phyloP scores from a whole-genome alignment of 2,329 filamentous ascomycete species.

The Pseudogymnoascus sp. region DNA sequence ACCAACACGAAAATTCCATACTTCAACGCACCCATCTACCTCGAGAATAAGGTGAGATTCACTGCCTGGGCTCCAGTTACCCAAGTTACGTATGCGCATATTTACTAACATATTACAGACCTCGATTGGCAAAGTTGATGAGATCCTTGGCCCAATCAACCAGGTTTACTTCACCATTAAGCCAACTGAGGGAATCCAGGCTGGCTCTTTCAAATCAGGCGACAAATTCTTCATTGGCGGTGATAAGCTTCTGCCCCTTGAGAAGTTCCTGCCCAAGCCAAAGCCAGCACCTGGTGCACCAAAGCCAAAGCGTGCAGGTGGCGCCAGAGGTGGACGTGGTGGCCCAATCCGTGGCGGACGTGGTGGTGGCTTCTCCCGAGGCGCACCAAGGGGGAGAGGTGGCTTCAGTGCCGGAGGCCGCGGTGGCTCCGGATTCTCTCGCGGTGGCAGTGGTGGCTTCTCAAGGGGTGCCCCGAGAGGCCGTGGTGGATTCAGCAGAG shows the following conservation, averaged over 20 bases:
- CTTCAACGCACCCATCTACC: conserved; percentile 98
- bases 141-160: conserved; percentile 95
- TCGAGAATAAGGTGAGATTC: conserved; percentile 79
- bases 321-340: conserved; percentile 42
- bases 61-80: neutral
- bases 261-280: conserved; percentile 94
- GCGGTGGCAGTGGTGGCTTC: conserved; percentile 31
- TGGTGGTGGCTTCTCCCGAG: conserved; percentile 33
- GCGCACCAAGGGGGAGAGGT: conserved; percentile 45
- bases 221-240: conserved; percentile 95
- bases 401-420: conserved; percentile 36
- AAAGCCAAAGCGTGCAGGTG: conserved; percentile 64
- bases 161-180: conserved; percentile 98
- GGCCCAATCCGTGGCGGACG: conserved; percentile 35
- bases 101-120: conserved; percentile 42
- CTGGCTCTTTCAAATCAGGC: conserved; percentile 86
- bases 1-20: conserved; percentile 94
- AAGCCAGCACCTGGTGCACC: conserved; percentile 61
- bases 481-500: conserved; percentile 27
- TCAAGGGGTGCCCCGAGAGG: conserved; percentile 19
- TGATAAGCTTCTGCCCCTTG: conserved; percentile 89
- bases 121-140: conserved; percentile 91
- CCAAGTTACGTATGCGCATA: neutral
- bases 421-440: conserved; percentile 33
- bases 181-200: conserved; percentile 91